phyloP scores from a whole-genome alignment of 2,329 filamentous ascomycete genomes.

The Xylariaceae sp. region DNA sequence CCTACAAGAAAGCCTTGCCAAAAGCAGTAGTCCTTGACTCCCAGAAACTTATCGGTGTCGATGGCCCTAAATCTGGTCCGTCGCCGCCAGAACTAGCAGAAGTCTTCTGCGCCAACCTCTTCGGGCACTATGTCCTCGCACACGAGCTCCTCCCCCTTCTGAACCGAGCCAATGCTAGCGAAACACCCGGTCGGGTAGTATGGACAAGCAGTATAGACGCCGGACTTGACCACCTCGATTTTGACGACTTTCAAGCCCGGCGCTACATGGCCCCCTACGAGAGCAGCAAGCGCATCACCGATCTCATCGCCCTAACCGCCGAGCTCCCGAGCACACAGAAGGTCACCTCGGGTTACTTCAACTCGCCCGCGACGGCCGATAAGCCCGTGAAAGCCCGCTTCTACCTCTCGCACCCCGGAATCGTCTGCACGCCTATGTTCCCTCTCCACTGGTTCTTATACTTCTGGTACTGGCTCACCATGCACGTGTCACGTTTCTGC shows the following conservation, averaged over 20 bases:
- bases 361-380: constrained; percentile 24
- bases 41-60: constrained; percentile 30
- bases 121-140: constrained; percentile 87
- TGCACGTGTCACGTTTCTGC: constrained; percentile 67
- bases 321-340: constrained; percentile 58
- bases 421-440: constrained; percentile 78
- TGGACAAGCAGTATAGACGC: constrained; percentile 86
- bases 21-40: constrained; percentile 42
- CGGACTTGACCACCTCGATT: constrained; percentile 45
- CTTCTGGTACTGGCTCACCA: constrained; percentile 60
- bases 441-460: constrained; percentile 65
- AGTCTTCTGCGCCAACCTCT: constrained; percentile 87
- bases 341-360: constrained; percentile 54
- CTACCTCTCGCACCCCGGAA: constrained; percentile 80
- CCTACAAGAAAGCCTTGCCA: constrained; percentile 61
- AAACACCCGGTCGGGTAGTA: constrained; percentile 61
- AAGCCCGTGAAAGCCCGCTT: constrained; percentile 50
- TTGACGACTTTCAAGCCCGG: constrained; percentile 73
- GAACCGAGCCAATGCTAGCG: constrained; percentile 38
- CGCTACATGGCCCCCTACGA: constrained; percentile 66
- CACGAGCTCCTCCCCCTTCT: constrained; percentile 77
- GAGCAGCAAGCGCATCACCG: constrained; percentile 79
- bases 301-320: constrained; percentile 71
- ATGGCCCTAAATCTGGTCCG: constrained; percentile 19
- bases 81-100: constrained; percentile 66